Base-by-base conservation (phyloP, 2,329 filamentous ascomycete genomes). In the Mycosphaerelloides madeirae region DNA sequence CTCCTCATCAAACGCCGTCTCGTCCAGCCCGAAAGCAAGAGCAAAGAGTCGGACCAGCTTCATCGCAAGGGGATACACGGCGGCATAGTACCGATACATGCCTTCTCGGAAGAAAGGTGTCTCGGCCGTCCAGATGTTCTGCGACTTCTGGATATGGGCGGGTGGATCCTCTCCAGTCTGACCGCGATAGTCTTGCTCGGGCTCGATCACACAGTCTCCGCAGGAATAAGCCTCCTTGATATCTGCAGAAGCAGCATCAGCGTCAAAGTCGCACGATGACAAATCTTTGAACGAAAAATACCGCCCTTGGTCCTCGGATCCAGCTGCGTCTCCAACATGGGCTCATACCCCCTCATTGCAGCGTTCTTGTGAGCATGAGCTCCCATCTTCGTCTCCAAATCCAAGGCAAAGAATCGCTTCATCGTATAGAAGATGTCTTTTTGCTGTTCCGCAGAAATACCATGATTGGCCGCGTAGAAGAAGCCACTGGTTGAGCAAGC, bases 11-110 rank as follows among this genome's bases (percentile, higher is more conserved):
- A 68, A 68, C 38, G 66, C 57, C 7, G 50, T 40, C 45, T 68
- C 66, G 6, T 55, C 53, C 2, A 68, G 53, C 14, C 52, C 43
- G 2, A 68, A 55, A 0, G 59, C 63, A 9, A 68, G 51, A 2
- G 64, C 66, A 41, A 68, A 67, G 3, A 67, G 55, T 3, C 58
- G 50, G 39, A 66, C 64, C 3, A 68, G 52, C 41, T 66, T 64
- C 14, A 65, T 55, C 11, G 65, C 57, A 4, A 68, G 59, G 16
- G 55, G 49, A 3, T 67, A 54, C 2, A 63, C 54, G 32, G 54
- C 55, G 5, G 58, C 50, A 41, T 67, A 25, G 44, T 68, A 68
- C 11, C 58, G 54, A 32, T 54, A 60, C 2, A 67, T 54, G 2
- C 38, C 56, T 1, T 49, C 54, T 35, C 60, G 56, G 35, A 68